These are phyloP conservation scores for Penicillium hesseltinei DNA, from an alignment of 2,329 filamentous ascomycete species.

Conservation along the genomic window DNA sequence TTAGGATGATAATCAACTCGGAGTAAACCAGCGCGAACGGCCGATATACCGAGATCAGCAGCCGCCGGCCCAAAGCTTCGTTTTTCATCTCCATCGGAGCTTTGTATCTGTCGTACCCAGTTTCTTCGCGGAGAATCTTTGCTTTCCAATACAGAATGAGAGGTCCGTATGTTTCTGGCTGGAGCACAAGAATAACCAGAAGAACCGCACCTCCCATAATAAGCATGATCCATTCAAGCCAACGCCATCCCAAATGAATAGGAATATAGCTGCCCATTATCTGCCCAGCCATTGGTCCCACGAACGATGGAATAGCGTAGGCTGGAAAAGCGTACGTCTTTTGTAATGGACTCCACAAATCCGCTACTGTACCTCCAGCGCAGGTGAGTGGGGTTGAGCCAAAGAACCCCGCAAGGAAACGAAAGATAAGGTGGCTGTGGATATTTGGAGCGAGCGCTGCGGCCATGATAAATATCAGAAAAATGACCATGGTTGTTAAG, in stretches of 20 bases:
- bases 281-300: slow-evolving; percentile 26
- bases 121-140: slow-evolving; percentile 36
- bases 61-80: slow-evolving; percentile 37
- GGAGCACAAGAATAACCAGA: slow-evolving; percentile 41
- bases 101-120: slow-evolving; percentile 47
- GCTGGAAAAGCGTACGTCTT: slow-evolving; percentile 51
- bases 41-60: slow-evolving; percentile 36
- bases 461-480: slow-evolving; percentile 51
- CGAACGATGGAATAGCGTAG: slow-evolving; percentile 49
- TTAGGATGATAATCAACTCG: slow-evolving; percentile 35
- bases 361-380: slow-evolving; percentile 47
- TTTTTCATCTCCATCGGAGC: slow-evolving; percentile 44
- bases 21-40: slow-evolving; percentile 49
- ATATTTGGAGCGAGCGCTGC: slow-evolving; percentile 49
- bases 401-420: slow-evolving; percentile 52
- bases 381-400: slow-evolving; percentile 46
- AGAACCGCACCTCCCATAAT: slow-evolving; percentile 39
- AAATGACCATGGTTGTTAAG: slow-evolving; percentile 46
- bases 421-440: slow-evolving; percentile 49
- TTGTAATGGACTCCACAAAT: slow-evolving; percentile 49
- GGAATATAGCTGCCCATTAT: slow-evolving; percentile 24
- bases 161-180: slow-evolving; percentile 52
- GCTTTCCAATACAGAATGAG: slow-evolving; percentile 48
- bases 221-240: slow-evolving; percentile 48
- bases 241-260: slow-evolving; percentile 33